Evolutionary conservation across 108 stramenopile species (phyloP), one percentile per base, ranked within the genome.

Genomic region (Cylindrotheca closterium): DNA sequence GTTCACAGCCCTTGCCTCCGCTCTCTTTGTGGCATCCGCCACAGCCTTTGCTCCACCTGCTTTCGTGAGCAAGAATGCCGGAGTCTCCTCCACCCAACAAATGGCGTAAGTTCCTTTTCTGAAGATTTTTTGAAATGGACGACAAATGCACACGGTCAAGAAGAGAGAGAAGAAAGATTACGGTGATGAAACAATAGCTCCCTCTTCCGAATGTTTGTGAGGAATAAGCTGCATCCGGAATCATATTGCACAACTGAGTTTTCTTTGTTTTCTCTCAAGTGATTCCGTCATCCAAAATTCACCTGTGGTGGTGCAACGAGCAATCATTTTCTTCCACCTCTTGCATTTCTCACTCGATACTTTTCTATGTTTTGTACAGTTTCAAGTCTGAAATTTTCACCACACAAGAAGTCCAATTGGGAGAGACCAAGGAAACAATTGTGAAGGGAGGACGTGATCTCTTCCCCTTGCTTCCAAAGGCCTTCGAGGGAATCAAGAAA

Each of bases 371-470:
- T 24, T 32, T 22, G 8, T 37, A 51, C 52, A 85, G 84, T 22
- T 97, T 98, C 79, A 57, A 79, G 15, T 92, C 96, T 27, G 83
- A 88, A 25, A 79, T 98, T 30, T 98, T 98, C 79, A 77, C 91
- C 61, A 86, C 88, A 32, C 80, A 79, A 55, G 78, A 86, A 59
- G 94, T 98, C 60, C 58, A 65, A 26, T 86, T 98, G 24, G 94
- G 87, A 22, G 97, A 95, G 18, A 96, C 97, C 22, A 85, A 71
- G 47, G 97, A 98, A 75, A 89, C 90, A 21, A 95, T 98, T 67
- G 95, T 98, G 29, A 95, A 96, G 85, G 97, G 97, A 58, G 97
- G 97, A 70, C 89, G 95, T 51, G 96, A 98, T 73, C 92, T 97
- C 31, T 98, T 96, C 83, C 86, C 93, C 60, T 79, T 91, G 37